Base-by-base conservation (phyloP, 2,329 filamentous ascomycete species). In the Chrysosphaeria jannelii region DNA sequence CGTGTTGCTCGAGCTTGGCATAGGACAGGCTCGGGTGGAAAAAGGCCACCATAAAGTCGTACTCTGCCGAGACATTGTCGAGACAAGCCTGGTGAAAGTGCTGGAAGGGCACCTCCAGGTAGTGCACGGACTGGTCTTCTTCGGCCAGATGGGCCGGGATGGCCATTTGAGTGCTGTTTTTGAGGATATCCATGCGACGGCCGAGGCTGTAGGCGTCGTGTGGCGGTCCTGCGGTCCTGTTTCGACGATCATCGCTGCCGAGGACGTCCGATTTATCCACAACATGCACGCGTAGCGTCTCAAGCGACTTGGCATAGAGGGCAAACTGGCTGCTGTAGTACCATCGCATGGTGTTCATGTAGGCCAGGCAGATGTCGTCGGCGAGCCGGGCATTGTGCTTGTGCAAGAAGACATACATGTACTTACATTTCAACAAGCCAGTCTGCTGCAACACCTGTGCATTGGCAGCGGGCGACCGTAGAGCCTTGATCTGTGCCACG, bases 301-400 rank as follows among this genome's bases (percentile, higher is more conserved):
- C 67, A 5, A 97, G 51, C 0, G 85, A 67, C 34, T 67, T 65
- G 31, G 71, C 64, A 41, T 97, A 97, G 16, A 81, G 66, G 4
- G 61, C 65, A 39, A 97, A 97, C 40, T 91, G 75, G 32, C 71
- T 85, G 25, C 70, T 47, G 39, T 93, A 93, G 39, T 97, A 97
- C 85, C 85, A 97, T 25, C 78, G 64, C 76, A 97, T 97, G 0
- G 88, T 97, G 41, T 91, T 90, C 48, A 88, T 68, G 37, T 97
- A 97, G 4, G 88, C 85, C 39, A 76, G 70, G 6, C 66, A 66
- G 32, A 97, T 89, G 42, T 97, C 75, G 25, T 79, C 68, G 6
- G 75, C 76, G 5, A 97, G 59, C n/a, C 61, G 54, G 1, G 70
- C 51, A 35, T 93, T 78, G 32, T 81, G 70, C 34, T 61, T 66